Percentiles rank a stretch among this genome's conserved stretches.
phyloP scores from a whole-genome alignment of 2,329 filamentous ascomycete species.

The Aspergillus thermomutatus region DNA sequence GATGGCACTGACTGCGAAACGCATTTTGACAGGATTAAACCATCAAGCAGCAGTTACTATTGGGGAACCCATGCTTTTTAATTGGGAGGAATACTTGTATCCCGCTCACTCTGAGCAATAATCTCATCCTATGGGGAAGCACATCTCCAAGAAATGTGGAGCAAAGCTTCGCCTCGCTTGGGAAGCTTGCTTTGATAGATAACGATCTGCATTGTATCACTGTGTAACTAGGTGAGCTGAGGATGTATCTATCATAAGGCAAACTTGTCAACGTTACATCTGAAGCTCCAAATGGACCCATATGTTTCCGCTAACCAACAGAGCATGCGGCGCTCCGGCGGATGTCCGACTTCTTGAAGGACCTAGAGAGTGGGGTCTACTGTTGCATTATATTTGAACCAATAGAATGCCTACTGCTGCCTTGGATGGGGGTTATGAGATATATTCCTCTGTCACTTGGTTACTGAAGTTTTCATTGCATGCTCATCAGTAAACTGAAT shows the following conservation, averaged over 20 bases:
- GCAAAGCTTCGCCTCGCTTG: neutral
- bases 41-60: neutral
- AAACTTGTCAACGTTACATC: neutral
- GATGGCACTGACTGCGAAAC: neutral
- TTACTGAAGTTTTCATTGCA: too few relatives aligned
- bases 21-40: slow-evolving; percentile 1
- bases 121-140: neutral
- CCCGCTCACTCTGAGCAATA: too few relatives aligned
- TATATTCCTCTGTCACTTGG: too few relatives aligned
- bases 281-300: too few relatives aligned
- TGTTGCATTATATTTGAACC: neutral
- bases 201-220: neutral
- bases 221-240: neutral
- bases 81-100: neutral
- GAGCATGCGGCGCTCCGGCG: neutral
- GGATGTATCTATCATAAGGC: too few relatives aligned
- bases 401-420: neutral
- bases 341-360: neutral
- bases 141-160: neutral
- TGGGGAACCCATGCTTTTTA: neutral
- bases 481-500: too few relatives aligned
- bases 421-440: neutral
- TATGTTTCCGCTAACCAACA: too few relatives aligned
- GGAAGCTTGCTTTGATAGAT: neutral
- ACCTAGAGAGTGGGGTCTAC: neutral